These are phyloP conservation scores for Psilocybe azurescens DNA, from an alignment of 768 basidiomycete species.

Conservation along the genomic window DNA sequence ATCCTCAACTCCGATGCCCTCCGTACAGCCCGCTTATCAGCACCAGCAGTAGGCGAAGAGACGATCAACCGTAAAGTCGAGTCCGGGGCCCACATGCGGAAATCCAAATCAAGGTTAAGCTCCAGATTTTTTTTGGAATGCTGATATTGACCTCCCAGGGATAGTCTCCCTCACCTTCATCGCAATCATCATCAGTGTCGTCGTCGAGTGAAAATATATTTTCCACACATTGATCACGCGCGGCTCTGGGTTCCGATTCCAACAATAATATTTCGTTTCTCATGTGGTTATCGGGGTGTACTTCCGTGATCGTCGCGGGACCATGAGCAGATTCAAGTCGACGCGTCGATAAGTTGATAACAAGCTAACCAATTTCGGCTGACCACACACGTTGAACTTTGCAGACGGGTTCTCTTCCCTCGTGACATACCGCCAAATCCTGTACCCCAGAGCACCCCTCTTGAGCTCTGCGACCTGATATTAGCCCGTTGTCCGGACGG, in stretches of 20 bases:
- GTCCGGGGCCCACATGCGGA: constrained; percentile 19
- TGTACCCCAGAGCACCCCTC: too few relatives aligned
- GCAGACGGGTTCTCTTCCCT: too few relatives aligned
- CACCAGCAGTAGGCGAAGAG: constrained; percentile 9
- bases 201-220: constrained; percentile 4
- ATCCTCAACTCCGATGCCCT: too few relatives aligned
- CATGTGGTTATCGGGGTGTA: background rate
- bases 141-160: constrained; percentile 23
- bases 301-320: background rate
- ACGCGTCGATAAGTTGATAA: background rate
- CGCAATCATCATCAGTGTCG: background rate
- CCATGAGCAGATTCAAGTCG: background rate
- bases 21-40: too few relatives aligned
- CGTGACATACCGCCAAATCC: too few relatives aligned
- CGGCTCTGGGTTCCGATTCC: background rate
- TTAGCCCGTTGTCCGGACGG: too few relatives aligned
- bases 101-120: constrained; percentile 16
- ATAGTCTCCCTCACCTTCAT: constrained; percentile 16
- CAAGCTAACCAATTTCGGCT: too few relatives aligned
- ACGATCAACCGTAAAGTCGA: constrained; percentile 29
- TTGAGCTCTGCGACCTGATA: too few relatives aligned
- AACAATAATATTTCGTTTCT: background rate
- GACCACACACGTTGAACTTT: too few relatives aligned
- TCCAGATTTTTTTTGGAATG: constrained; percentile 25
- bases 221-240: background rate